Percentiles rank a stretch among this genome's conserved stretches.
These are phyloP conservation scores for Brassica cretica DNA, from an alignment of 345 rosid genomes.

Conservation along the genomic window DNA sequence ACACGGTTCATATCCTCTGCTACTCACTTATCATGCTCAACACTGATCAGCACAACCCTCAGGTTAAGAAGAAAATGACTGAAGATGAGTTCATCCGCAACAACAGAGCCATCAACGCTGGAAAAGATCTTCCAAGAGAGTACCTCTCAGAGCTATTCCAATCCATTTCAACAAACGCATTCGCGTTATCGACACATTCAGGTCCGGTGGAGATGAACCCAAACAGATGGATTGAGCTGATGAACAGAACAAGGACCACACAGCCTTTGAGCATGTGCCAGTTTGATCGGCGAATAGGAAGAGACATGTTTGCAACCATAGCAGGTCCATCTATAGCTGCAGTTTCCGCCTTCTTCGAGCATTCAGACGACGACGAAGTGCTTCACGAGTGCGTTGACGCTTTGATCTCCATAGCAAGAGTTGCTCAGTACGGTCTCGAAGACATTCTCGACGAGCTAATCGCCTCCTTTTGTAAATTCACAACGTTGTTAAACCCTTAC, in stretches of 20 bases:
- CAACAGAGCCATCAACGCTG: slow-evolving; percentile 81
- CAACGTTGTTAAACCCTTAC: slow-evolving; percentile 81
- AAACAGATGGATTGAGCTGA: slow-evolving; percentile 74
- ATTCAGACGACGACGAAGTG: slow-evolving; percentile 83
- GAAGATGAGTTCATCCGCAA: slow-evolving; percentile 93
- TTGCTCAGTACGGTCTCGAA: slow-evolving; percentile 74
- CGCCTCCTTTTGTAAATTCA: slow-evolving; percentile 80
- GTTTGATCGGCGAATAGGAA: slow-evolving; percentile 67
- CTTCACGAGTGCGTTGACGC: slow-evolving; percentile 90
- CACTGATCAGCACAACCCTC: slow-evolving; percentile 91
- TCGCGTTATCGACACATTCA: slow-evolving; percentile 53
- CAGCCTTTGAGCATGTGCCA: slow-evolving; percentile 54
- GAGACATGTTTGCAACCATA: slow-evolving; percentile 86
- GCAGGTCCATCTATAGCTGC: slow-evolving; percentile 90
- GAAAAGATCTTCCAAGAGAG: slow-evolving; percentile 87
- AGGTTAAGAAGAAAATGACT: slow-evolving; percentile 92
- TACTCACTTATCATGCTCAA: slow-evolving; percentile 96
- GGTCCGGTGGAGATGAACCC: slow-evolving; percentile 68
- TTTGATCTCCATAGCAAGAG: slow-evolving; percentile 75
- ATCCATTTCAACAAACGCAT: slow-evolving; percentile 64
- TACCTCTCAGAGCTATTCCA: slow-evolving; percentile 81
- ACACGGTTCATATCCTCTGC: slow-evolving; percentile 68
- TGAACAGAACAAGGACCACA: slow-evolving; percentile 51
- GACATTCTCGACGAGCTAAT: slow-evolving; percentile 89
- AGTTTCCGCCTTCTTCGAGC: slow-evolving; percentile 81